Conservation (phyloP, 2,329 filamentous ascomycete genomes). For the Xylariaceae sp. region DNA sequence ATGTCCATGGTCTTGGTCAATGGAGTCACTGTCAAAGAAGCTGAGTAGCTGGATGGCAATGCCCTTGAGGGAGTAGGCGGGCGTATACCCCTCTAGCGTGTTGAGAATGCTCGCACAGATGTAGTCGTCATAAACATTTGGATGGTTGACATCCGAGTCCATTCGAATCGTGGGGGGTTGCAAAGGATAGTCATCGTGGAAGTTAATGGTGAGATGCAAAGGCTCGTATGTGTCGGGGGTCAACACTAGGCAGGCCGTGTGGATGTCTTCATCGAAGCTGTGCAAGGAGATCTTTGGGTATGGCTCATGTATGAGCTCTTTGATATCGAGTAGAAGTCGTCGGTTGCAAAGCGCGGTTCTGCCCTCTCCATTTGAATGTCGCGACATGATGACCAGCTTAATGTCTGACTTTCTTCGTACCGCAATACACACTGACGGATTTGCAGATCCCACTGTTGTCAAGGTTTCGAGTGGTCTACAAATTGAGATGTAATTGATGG, state of each 20-base stretch:
- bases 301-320: slow-evolving; percentile 39
- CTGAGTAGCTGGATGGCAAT: slow-evolving; percentile 48
- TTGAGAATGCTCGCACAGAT: slow-evolving; percentile 46
- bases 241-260: slow-evolving; percentile 38
- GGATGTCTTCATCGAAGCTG: slow-evolving; percentile 31
- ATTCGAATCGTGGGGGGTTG: slow-evolving; percentile 35
- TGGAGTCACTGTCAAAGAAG: slow-evolving; percentile 43
- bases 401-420: too few species aligned
- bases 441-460: too few species aligned
- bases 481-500: too few species aligned
- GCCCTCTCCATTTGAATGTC: too few species aligned
- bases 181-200: slow-evolving; percentile 34
- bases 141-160: slow-evolving; percentile 37
- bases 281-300: slow-evolving; percentile 43
- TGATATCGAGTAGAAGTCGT: slow-evolving; percentile 39
- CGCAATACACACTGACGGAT: too few species aligned
- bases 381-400: too few species aligned
- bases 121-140: slow-evolving; percentile 39
- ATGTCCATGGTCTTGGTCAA: slow-evolving; percentile 35
- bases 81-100: slow-evolving; percentile 37
- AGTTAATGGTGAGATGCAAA: slow-evolving; percentile 39
- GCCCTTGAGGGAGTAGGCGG: slow-evolving; percentile 45
- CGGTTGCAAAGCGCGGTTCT: slow-evolving; percentile 5
- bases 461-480: too few species aligned
- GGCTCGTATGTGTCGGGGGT: slow-evolving; percentile 32